phyloP scores from a whole-genome alignment of 176 grass and related monocot genomes.

The Zizania latifolia region DNA sequence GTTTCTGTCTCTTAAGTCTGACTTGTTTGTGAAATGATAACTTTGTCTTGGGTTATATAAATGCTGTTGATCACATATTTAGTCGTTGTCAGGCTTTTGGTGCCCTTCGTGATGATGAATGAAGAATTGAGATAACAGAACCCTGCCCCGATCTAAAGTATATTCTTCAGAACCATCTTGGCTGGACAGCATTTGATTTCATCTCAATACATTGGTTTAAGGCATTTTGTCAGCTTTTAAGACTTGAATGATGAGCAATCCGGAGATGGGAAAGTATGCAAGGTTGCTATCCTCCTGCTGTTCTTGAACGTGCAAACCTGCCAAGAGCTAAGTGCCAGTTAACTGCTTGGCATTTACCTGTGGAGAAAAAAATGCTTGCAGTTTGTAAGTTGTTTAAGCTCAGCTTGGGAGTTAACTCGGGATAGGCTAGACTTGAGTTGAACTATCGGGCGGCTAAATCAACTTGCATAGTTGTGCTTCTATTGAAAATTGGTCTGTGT shows the following conservation, averaged over 20 bases:
- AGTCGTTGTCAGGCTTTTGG: slow-evolving; percentile 36
- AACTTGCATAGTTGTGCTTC: neutral
- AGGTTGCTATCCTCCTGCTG: slow-evolving; percentile 40
- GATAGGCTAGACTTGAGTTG: neutral
- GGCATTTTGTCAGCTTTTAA: slow-evolving; percentile 24
- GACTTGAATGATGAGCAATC: slow-evolving; percentile 46
- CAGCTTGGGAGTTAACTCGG: neutral
- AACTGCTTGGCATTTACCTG: neutral
- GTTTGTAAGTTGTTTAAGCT: neutral
- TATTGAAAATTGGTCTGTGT: slow-evolving; percentile 8
- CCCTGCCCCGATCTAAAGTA: slow-evolving; percentile 3
- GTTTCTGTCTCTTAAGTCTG: neutral
- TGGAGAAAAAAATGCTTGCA: neutral
- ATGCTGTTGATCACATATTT: neutral
- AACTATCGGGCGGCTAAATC: neutral
- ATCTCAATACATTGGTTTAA: slow-evolving; percentile 19
- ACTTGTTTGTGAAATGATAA: neutral
- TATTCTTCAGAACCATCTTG: slow-evolving; percentile 1
- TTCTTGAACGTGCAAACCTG: slow-evolving; percentile 46
- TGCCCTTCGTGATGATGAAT: slow-evolving; percentile 34
- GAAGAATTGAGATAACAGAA: slow-evolving; percentile 35
- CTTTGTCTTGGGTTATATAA: neutral
- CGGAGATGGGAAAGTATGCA: slow-evolving; percentile 40
- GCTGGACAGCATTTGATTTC: neutral
- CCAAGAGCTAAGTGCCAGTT: neutral